Percentiles rank a stretch among this genome's conserved stretches.
These are phyloP conservation scores for Chlorella ohadii DNA, from an alignment of 139 green algal genomes.

Conservation along the genomic window DNA sequence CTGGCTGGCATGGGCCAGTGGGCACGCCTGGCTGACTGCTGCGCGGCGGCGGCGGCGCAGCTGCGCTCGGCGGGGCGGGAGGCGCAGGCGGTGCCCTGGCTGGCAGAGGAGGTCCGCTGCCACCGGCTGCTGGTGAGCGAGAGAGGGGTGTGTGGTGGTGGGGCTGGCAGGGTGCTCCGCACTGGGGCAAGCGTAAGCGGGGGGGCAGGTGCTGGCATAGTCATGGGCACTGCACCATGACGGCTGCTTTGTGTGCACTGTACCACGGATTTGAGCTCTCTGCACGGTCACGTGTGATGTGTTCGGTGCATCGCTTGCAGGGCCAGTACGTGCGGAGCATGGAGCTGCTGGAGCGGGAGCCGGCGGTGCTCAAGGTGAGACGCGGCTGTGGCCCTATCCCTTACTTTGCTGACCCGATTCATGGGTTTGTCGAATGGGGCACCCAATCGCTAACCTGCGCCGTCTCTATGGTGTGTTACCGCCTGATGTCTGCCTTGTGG, in stretches of 20 bases:
- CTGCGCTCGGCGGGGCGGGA: background rate
- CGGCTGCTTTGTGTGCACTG: no score
- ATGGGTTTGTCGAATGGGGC: no score
- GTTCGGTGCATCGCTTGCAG: no score
- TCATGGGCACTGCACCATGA: no score
- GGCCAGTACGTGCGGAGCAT: background rate
- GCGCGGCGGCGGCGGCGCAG: background rate
- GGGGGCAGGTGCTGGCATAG: no score
- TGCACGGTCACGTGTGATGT: no score
- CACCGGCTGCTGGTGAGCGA: background rate
- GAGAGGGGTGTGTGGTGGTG: no score
- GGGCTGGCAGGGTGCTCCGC: no score
- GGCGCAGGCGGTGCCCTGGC: slow-evolving; percentile 7
- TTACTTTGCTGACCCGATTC: no score
- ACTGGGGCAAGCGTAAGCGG: no score
- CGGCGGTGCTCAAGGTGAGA: background rate
- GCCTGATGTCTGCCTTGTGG: background rate
- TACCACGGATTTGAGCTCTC: no score
- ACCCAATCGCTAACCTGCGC: background rate
- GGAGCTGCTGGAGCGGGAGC: background rate
- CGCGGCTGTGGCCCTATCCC: background rate
- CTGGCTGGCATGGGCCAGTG: background rate
- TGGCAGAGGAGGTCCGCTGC: slow-evolving; percentile 7
- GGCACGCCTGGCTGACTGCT: background rate
- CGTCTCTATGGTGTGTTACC: no score